Evolutionary conservation across 176 grass and related monocot genomes (phyloP), one percentile per base, ranked within the genome.

Genomic region (Triticum aestivum): DNA sequence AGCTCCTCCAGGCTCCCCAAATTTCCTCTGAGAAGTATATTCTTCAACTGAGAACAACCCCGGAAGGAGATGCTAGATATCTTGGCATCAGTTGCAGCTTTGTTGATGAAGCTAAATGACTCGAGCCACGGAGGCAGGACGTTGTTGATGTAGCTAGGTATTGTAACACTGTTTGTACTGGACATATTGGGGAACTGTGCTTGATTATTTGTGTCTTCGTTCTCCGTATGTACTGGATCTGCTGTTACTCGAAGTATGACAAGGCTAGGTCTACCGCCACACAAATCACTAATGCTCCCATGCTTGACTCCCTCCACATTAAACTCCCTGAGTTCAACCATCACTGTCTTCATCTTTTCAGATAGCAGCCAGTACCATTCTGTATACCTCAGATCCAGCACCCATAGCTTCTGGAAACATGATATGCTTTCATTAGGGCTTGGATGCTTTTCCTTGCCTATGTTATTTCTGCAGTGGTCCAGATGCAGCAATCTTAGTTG

Each of bases 401-500:
- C 63, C 72, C 51, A 83, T 24, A 70, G 3, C 0, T 61, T 77
- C 3, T 0, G 17, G 11, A 88, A 83, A 47, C 68, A 88, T 24
- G 2, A 3, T 5, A 2, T 13, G 12, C 34, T 0, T 67, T 33
- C 13, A 5, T 30, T 67, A 0, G 8, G 29, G 11, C 64, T 66
- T 14, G 27, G 64, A 30, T 66, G 27, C 12, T 67, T 13, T 0
- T 33, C 30, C 8, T 41, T 2, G 0, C 5, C 45, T 49, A 13
- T 8, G 65, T 1, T 67, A 17, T 67, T 67, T 32, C 2, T 54
- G 44, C 79, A 87, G 21, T 82, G 61, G 17, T 87, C 42, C 11
- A 82, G 62, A 0, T 61, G 24, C 8, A 88, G 72, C 35, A 88
- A 83, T 18, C 86, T 88, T 6, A 88, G 63, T 11, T 59, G 56